Base-by-base conservation (phyloP, 768 basidiomycete species). In the Rubroboletus satanas region DNA sequence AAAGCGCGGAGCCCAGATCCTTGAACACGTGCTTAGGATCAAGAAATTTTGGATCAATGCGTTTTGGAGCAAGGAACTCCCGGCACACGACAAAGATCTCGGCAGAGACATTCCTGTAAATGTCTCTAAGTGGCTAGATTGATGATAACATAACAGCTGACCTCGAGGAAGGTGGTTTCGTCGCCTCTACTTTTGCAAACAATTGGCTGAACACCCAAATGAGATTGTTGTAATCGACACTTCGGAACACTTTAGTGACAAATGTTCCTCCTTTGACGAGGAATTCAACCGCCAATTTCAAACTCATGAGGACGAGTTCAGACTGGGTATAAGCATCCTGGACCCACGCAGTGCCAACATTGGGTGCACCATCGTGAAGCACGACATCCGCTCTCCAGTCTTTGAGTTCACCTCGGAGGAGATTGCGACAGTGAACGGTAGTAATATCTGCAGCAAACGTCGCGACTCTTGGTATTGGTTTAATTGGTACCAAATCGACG, bases 321-420 rank as follows among this genome's bases (percentile, higher is more conserved):
- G 93, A 93, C 68, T 99, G 97, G 58, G 84, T 84, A 76, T 94
- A 99, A 0, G 97, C 97, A 73, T 99, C 97, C 71, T 98, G 97
- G 60, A 98, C 83, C 97, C 97, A 99, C 12, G 97, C 97, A 11
- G 93, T 92, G 77, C 97, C 97, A 71, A 99, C 97, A 71, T 99
- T 99, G 23, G 97, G 97, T 38, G 97, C 97, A 76, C 97, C 97
- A 72, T 99, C 97, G 70, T 99, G 97, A 54, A 99, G 83, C 14
- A 99, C 94, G 50, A 98, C 84, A 67, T 99, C 97, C 18, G 97
- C 97, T 74, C 94, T 96, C 97, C 97, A 99, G 69, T 98, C 94
- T 70, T 98, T 98, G 59, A 98, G 75, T 71, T 97, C 93, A 23
- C 77, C 76, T 52, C 91, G 84, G 54, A 99, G 83, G 53, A 88